Conservation (phyloP, 2,329 filamentous ascomycete species). For the Aspergillus sp. region DNA sequence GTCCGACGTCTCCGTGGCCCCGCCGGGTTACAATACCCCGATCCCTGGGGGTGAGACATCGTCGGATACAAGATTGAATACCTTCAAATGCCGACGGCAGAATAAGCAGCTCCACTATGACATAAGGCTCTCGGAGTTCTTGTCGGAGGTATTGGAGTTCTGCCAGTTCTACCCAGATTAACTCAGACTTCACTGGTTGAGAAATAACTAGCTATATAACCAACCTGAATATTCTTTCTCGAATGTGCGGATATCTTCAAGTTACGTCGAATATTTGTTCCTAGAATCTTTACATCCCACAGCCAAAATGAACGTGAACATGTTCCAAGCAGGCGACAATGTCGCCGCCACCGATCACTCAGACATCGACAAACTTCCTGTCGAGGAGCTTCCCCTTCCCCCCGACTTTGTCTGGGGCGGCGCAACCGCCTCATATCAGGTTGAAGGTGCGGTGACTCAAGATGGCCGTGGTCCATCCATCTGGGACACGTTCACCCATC, state of each 20-base stretch:
- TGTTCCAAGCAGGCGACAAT: neutral
- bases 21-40: no score
- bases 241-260: no score
- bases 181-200: no score
- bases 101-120: no score
- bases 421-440: constrained; percentile 41
- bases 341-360: neutral
- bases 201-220: no score
- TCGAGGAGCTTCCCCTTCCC: constrained; percentile 18
- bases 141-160: no score
- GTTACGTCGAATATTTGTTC: neutral
- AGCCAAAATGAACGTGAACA: neutral
- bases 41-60: neutral
- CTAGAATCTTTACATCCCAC: neutral
- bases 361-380: neutral
- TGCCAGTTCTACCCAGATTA: no score
- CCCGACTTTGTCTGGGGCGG: constrained; percentile 41
- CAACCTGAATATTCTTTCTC: no score
- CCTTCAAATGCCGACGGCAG: neutral
- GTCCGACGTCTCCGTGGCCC: no score
- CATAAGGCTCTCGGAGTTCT: no score
- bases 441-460: constrained; percentile 40
- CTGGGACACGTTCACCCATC: constrained; percentile 39
- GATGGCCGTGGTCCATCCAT: constrained; percentile 39
- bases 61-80: neutral